Conservation (phyloP, 768 basidiomycete genomes). For the Psilocybe tampanensis region DNA sequence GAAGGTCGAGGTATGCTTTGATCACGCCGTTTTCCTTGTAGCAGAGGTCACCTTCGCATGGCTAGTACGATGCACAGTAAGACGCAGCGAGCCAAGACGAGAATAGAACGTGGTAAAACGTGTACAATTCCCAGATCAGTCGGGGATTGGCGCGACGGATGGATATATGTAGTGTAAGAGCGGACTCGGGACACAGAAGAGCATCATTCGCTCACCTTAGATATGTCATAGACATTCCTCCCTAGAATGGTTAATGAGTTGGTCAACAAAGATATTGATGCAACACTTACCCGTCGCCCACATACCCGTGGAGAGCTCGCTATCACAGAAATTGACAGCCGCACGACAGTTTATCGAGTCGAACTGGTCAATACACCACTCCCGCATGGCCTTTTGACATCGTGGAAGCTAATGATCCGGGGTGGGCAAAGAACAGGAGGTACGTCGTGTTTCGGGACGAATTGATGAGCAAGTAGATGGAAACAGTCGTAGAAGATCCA, state of each 20-base stretch:
- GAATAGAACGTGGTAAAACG: too few species aligned
- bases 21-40: conserved; percentile 43
- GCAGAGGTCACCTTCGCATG: conserved; percentile 37
- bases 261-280: not conserved
- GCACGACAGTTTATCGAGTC: conserved; percentile 71
- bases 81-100: not conserved
- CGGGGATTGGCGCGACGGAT: not conserved
- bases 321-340: conserved; percentile 66
- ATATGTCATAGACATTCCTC: conserved; percentile 59
- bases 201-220: conserved; percentile 36
- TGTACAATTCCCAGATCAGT: not conserved
- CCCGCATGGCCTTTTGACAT: conserved; percentile 60
- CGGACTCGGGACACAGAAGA: not conserved
- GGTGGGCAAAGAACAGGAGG: not conserved
- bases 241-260: conserved; percentile 21
- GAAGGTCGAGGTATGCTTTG: conserved; percentile 55
- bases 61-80: conserved; percentile 31
- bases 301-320: conserved; percentile 47
- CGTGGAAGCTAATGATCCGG: conserved; percentile 54
- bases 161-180: not conserved
- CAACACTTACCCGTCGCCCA: conserved; percentile 42
- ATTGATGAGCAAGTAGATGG: not conserved
- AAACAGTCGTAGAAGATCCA: not conserved
- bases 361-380: conserved; percentile 64
- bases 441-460: not conserved